Percentiles rank a stretch among this genome's conserved stretches.
Conservation (phyloP, 306 rosid genomes). For the Arachis hypogaea region DNA sequence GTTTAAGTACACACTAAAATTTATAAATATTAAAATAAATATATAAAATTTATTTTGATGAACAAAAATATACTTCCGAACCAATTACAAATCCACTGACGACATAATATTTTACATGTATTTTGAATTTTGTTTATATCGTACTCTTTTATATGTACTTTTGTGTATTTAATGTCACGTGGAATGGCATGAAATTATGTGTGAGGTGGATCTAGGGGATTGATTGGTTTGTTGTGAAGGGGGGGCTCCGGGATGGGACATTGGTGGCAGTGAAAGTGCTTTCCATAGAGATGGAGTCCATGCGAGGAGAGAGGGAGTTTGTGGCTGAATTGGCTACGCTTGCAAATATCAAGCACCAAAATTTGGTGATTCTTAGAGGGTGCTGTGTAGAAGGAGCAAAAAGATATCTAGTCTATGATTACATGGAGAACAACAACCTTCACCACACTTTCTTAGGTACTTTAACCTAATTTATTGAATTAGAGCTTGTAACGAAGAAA, state of each 20-base stretch:
- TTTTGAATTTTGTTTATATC: too few relatives aligned
- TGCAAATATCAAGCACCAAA: slow-evolving; percentile 64
- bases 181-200: too few relatives aligned
- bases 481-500: neutral
- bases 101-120: too few relatives aligned
- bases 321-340: slow-evolving; percentile 73
- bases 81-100: too few relatives aligned
- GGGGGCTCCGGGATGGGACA: slow-evolving; percentile 59
- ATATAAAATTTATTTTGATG: too few relatives aligned
- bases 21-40: too few relatives aligned
- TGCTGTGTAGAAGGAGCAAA: slow-evolving; percentile 69
- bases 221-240: slow-evolving; percentile 50
- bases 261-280: slow-evolving; percentile 76
- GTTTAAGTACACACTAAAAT: too few relatives aligned
- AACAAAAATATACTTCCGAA: too few relatives aligned
- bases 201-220: neutral
- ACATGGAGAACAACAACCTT: slow-evolving; percentile 81
- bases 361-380: slow-evolving; percentile 69
- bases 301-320: slow-evolving; percentile 80
- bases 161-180: too few relatives aligned
- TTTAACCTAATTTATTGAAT: neutral
- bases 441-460: slow-evolving; percentile 61
- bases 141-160: too few relatives aligned
- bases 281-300: slow-evolving; percentile 66
- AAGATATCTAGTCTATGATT: slow-evolving; percentile 75